phyloP scores from a whole-genome alignment of 495 filamentous ascomycete genomes.

The Penicillium pancosmium region DNA sequence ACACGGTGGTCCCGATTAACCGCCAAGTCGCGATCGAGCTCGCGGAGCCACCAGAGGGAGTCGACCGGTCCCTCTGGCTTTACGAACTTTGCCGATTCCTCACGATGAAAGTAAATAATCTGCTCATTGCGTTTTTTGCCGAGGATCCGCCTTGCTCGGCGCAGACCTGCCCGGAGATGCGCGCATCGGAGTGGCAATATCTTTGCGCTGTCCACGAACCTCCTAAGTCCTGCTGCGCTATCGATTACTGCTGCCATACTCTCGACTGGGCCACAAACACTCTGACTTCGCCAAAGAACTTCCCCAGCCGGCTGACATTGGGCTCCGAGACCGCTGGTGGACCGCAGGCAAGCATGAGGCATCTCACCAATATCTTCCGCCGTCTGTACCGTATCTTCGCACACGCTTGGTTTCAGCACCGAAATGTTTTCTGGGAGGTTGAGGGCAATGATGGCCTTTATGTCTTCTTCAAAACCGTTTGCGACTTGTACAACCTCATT shows the following conservation, averaged over 20 bases:
- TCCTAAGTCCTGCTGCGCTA: constrained; percentile 93
- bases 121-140: constrained; percentile 89
- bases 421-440: constrained; percentile 94
- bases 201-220: constrained; percentile 96
- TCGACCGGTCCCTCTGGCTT: constrained; percentile 88
- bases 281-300: constrained; percentile 86
- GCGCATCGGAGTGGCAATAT: constrained; percentile 98
- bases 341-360: constrained; percentile 65
- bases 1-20: constrained; percentile 65
- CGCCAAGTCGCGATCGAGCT: constrained; percentile 71
- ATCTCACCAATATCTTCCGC: constrained; percentile 91
- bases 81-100: constrained; percentile 97
- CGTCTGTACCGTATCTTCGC: constrained; percentile 95
- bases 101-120: constrained; percentile 85
- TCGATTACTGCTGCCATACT: constrained; percentile 98
- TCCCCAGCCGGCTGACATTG: constrained; percentile 83
- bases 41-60: constrained; percentile 73
- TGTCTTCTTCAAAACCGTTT: constrained; percentile 94
- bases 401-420: constrained; percentile 98
- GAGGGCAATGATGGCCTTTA: constrained; percentile 87
- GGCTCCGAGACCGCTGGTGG: constrained; percentile 65
- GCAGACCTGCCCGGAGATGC: constrained; percentile 93
- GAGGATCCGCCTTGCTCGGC: constrained; percentile 86
- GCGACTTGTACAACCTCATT: constrained; percentile 84
- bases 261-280: constrained; percentile 95